Evolutionary conservation across 2,329 filamentous ascomycete species (phyloP).

Genomic region (Sphaerulina vaccinii): DNA sequence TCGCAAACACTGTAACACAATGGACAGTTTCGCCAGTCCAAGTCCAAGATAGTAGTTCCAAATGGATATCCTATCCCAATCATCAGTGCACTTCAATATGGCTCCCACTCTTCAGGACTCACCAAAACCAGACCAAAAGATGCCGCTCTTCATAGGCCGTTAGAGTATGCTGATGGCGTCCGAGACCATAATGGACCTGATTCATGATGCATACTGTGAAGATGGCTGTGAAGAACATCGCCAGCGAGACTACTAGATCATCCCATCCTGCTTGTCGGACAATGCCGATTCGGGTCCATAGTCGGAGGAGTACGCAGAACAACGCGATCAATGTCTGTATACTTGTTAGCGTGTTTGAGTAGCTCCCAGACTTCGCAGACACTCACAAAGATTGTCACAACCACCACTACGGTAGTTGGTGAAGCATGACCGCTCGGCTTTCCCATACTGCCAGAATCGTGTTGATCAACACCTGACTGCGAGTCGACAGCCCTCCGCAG

Average conservation of each 20-base stretch:
- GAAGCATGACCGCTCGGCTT: conserved; percentile 15
- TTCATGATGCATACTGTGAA: neutral
- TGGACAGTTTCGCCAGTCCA: conserved; percentile 23
- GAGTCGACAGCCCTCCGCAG: too few species aligned
- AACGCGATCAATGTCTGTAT: conserved; percentile 14
- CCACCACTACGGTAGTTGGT: conserved; percentile 12
- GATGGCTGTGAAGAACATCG: neutral
- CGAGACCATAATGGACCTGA: conserved; percentile 19
- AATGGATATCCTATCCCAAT: conserved; percentile 5
- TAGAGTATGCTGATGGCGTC: conserved; percentile 16
- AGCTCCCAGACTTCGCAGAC: neutral
- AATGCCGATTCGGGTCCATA: conserved; percentile 12
- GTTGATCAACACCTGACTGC: too few species aligned
- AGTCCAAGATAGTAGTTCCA: conserved; percentile 20
- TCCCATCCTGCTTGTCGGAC: conserved; percentile 13
- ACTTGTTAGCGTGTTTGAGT: neutral
- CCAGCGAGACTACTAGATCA: neutral
- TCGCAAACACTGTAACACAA: conserved; percentile 22
- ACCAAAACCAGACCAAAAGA: conserved; percentile 12
- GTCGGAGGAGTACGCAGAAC: conserved; percentile 7
- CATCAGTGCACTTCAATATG: neutral
- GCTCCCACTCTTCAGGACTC: neutral
- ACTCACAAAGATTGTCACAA: conserved; percentile 10
- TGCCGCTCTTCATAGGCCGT: conserved; percentile 3
- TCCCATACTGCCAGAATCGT: neutral